Base-by-base conservation (phyloP, 1,139 yeast species). In the Yamadazyma dushanensis region DNA sequence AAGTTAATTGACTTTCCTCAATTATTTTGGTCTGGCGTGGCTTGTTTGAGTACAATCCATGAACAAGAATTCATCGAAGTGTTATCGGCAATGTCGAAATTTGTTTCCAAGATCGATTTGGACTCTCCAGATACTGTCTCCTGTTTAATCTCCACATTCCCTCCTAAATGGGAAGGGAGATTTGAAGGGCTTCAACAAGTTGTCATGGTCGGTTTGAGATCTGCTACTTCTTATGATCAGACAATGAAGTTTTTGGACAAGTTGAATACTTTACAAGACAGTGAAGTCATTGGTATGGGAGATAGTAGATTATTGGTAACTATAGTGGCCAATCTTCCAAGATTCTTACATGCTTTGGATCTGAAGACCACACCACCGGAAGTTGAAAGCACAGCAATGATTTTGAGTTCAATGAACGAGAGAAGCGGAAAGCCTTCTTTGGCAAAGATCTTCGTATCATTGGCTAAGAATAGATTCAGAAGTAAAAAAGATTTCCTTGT, bases 81-180 rank as follows among this genome's bases (percentile, higher is more conserved):
- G 0, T 64, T 92, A 28, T 83, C 94, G 0, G 80, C 94, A 2
- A 64, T 92, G 54, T 78, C 89, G 24, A 88, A 86, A 50, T 83
- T 90, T 53, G 76, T 92, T 16, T 80, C 90, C 9, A 90, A 90
- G 55, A 85, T 92, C 51, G 96, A 89, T 53, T 63, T 89, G 39
- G 90, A 85, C 48, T 81, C 95, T 0, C 84, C 83, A 0, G 96
- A 87, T 39, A 88, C 95, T 0, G 92, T 89, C 2, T 77, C 84
- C 15, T 83, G 95, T 57, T 68, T 90, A 39, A 76, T 87, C 15
- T 77, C 94, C 0, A 84, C 94, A 0, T 92, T 90, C 56, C 99
- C 99, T 0, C 83, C 95, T 0, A 84, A 86, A 45, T 94, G 98
- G 98, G 96, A 88, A 53, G 96, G 97, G 1, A 75, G 81, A 37